Base-by-base conservation (phyloP, 805 yeast species). In the Zygotorulaspora chibaensis region DNA sequence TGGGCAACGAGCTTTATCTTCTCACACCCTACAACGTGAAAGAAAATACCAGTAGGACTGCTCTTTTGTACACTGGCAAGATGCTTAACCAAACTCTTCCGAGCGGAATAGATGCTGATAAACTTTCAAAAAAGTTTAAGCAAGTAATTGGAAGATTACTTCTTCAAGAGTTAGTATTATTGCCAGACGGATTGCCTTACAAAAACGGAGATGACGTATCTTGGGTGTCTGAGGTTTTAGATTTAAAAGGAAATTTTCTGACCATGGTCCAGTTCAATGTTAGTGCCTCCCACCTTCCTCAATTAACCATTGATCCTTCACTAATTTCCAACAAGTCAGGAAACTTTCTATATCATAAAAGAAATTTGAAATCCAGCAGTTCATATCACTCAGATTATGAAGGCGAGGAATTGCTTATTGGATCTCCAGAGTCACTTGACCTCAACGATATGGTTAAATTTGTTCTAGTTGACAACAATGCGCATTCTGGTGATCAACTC, bases 191-290 rank as follows among this genome's bases (percentile, higher is more conserved):
- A 3, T 12, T 28, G 16, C 45, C 51, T 2, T 50, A 52, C n/a
- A 35, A 35, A 10, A 34, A 45, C 25, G 72, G 67, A 3, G 62
- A 61, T 35, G 52, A 56, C 13, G 66, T 70, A 39, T 43, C 44
- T 5, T 65, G 65, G 67, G 33, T 65, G 51, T 42, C 67, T 46
- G 54, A 65, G 43, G 52, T 68, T 15, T 42, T 62, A 36, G 56
- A 62, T 48, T 15, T 57, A 44, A 38, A 50, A 41, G 61, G 67
- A 37, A 45, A 64, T 46, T 42, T 43, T 23, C 29, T 67, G 37
- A 46, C 48, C 23, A 50, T 44, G 37, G 44, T 52, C 5, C 46
- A 43, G n/a, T 46, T 57, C 26, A 46, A 45, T 25, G 37, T 51
- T 12, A 45, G 45, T 35, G 45, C 49, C 9, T 31, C 35, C 8